phyloP scores from a whole-genome alignment of 129 eudicot genomes.

The Flaveria brownii region DNA sequence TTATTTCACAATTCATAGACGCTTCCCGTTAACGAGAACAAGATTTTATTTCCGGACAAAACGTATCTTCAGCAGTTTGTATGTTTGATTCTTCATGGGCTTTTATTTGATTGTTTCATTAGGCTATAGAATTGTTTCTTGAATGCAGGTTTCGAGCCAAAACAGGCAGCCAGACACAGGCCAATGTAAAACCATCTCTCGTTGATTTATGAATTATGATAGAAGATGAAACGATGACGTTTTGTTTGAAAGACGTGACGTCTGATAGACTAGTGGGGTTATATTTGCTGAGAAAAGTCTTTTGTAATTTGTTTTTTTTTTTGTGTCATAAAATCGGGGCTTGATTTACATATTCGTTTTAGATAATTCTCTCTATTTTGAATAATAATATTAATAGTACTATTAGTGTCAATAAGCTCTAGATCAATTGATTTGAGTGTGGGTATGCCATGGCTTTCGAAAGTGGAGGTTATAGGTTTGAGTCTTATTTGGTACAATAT shows the following conservation, averaged over 20 bases:
- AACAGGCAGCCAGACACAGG: not conserved
- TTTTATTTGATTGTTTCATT: not conserved
- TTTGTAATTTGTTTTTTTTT: constrained; percentile 19
- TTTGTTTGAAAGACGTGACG: constrained; percentile 6
- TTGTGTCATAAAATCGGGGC: constrained; percentile 17
- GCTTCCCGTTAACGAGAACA: not conserved
- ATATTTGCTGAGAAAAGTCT: constrained; percentile 12
- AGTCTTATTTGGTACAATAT: too few species aligned
- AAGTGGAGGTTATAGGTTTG: too few species aligned
- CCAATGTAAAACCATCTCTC: constrained; percentile 6
- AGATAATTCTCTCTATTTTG: not conserved
- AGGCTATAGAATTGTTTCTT: constrained; percentile 31
- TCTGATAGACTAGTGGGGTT: constrained; percentile 25
- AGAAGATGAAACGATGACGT: constrained; percentile 20
- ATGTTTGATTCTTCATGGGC: constrained; percentile 3
- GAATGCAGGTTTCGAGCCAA: constrained; percentile 20
- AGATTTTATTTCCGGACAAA: not conserved
- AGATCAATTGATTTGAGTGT: too few species aligned
- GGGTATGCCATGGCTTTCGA: too few species aligned
- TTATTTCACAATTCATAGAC: not conserved
- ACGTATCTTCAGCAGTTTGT: not conserved
- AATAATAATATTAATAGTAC: too few species aligned
- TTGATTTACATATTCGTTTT: constrained; percentile 2
- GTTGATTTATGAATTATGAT: constrained; percentile 15
- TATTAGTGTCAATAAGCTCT: too few species aligned